Evolutionary conservation across 1,139 yeast genomes (phyloP), one percentile per base, ranked within the genome.

Genomic region (Suhomyces wounanorum): DNA sequence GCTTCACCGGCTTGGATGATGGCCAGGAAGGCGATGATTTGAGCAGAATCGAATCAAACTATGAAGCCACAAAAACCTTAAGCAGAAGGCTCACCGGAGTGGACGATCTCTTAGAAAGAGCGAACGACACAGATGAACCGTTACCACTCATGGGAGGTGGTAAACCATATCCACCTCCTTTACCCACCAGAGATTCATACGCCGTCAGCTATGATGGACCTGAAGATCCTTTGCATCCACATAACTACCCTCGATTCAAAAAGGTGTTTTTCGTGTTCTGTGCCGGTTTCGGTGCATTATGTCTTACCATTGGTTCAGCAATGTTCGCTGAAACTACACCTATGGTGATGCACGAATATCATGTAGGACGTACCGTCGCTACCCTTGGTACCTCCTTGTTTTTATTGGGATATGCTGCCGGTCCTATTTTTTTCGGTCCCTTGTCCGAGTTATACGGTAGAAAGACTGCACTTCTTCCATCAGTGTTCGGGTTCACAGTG

Each of bases 341-440:
- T 0, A 75, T 65, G 21, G 59, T 86, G 40, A 60, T 75, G 55
- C 69, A 55, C 37, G 63, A 70, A 44, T 87, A 65, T 61, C 78
- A 77, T 48, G 80, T 87, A 37, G 82, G 84, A 14, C 55, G 61
- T 8, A 82, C 79, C 14, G 86, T 81, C 3, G 82, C 84, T 8
- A 76, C 85, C 8, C 73, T 89, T 41, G 87, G 89, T 49, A 77
- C 88, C 10, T 82, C 95, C 0, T 72, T 89, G 30, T 89, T 81
- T 59, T 95, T 89, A 17, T 63, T 86, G 43, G 96, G 96, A 18
- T 88, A 87, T 66, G 96, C 95, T 0, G 77, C 87, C 0, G 96
- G 96, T 17, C 96, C 96, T 8, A 72, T 87, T 37, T 59, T 87
- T 40, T 89, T 89, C 84, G 96, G 94, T 17, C 96, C 96, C 4